These are phyloP conservation scores for Saccharomyces pastorianus DNA, from an alignment of 1,139 yeast species.

Conservation along the genomic window DNA sequence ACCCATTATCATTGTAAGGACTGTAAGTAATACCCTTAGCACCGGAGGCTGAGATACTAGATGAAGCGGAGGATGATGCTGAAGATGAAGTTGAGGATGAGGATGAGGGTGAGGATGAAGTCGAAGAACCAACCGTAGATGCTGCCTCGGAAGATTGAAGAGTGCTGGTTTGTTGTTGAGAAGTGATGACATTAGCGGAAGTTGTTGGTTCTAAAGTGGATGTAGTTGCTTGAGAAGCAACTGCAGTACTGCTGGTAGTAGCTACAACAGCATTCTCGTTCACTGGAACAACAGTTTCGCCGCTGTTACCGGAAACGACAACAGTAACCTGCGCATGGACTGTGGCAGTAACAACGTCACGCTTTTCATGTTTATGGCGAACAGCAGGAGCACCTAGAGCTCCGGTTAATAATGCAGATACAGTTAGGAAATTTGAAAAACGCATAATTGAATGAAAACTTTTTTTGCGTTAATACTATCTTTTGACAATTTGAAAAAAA, in stretches of 20 bases:
- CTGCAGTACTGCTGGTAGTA: slow-evolving; percentile 11
- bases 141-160: slow-evolving; percentile 41
- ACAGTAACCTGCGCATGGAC: slow-evolving; percentile 36
- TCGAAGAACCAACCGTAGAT: slow-evolving; percentile 44
- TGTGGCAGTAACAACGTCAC: slow-evolving; percentile 38
- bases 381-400: slow-evolving; percentile 34
- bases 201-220: slow-evolving; percentile 12
- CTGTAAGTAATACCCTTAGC: slow-evolving; percentile 73
- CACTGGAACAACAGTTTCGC: slow-evolving; percentile 13
- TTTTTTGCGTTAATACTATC: neutral
- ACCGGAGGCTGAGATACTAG: slow-evolving; percentile 32
- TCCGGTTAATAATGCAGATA: slow-evolving; percentile 33
- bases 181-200: slow-evolving; percentile 37
- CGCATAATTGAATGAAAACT: slow-evolving; percentile 22
- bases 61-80: slow-evolving; percentile 40
- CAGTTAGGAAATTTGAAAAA: slow-evolving; percentile 29
- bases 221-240: slow-evolving; percentile 4
- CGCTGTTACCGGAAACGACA: slow-evolving; percentile 13
- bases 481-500: neutral
- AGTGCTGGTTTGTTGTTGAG: slow-evolving; percentile 30
- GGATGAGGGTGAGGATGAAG: slow-evolving; percentile 32
- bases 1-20: slow-evolving; percentile 64
- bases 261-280: slow-evolving; percentile 1
- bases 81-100: slow-evolving; percentile 32
- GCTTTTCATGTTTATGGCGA: slow-evolving; percentile 42